Base-by-base conservation (phyloP, 805 yeast species). In the Kuraishia cidri region DNA sequence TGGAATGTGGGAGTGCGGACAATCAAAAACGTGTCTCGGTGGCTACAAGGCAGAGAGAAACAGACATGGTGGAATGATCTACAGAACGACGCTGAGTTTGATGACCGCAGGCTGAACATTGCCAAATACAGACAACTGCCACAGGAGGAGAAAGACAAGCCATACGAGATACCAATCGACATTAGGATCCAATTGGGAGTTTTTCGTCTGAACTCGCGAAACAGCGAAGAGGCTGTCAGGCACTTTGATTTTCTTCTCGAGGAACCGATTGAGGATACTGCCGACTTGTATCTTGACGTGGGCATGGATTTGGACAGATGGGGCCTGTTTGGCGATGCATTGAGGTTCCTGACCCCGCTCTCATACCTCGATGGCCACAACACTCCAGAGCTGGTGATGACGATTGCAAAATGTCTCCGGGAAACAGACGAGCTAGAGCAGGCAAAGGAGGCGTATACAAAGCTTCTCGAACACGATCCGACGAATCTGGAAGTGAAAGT, bases 71-170 rank as follows among this genome's bases (percentile, higher is more conserved):
- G 90, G 90, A 76, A 75, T 40, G 79, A 72, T 33, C 49, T 47
- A 3, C 60, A 58, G 11, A 78, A 77, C 40, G 97, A 90, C 52
- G 60, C 83, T 0, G 97, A 90, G 54, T 90, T 80, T 56, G 97
- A 90, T 51, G 71, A 64, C 16, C 66, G 94, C 47, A 60, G 94
- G 40, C 54, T 58, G 24, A 69, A 65, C 28, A 64, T 65, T 42
- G 53, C 59, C 7, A 62, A 60, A 30, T 73, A 52, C 43, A 64
- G 61, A 32, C 53, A 62, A 1, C 41, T 72, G 17, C 44, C 65
- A 1, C 56, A 56, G 29, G 70, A 68, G 35, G 50, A 56, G 4
- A 52, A 60, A 35, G 41, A 56, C 24, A 64, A 64, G 44, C 46
- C 36, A 11, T 73, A 56, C 42, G 54, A 66, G 6, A 55, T 92